Percentiles rank a stretch among this genome's conserved stretches.
These are phyloP conservation scores for Haplographium delicatum DNA, from an alignment of 495 filamentous ascomycete species.

Conservation along the genomic window DNA sequence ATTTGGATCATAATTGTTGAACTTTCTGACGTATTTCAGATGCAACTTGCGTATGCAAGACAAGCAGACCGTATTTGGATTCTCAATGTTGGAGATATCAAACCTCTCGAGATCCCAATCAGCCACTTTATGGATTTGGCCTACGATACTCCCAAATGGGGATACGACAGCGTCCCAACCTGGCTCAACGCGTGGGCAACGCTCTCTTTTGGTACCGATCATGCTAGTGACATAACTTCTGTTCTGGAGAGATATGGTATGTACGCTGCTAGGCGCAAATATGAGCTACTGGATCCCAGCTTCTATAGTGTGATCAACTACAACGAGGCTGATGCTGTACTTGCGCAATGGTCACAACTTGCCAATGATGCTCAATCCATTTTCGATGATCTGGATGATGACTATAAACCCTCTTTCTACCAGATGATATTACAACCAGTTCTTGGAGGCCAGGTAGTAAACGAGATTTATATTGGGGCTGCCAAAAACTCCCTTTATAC, in stretches of 20 bases:
- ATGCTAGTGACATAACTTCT: slow-evolving; percentile 44
- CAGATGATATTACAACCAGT: slow-evolving; percentile 66
- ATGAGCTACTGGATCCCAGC: slow-evolving; percentile 58
- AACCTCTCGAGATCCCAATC: slow-evolving; percentile 64
- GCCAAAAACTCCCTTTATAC: slow-evolving; percentile 60
- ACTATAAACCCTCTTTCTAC: slow-evolving; percentile 55
- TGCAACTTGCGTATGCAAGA: slow-evolving; percentile 56
- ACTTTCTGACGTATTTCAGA: slow-evolving; percentile 31
- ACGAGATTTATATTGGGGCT: slow-evolving; percentile 55
- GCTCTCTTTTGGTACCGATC: slow-evolving; percentile 51
- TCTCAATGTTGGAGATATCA: slow-evolving; percentile 72
- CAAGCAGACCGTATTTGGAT: slow-evolving; percentile 67
- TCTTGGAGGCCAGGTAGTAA: slow-evolving; percentile 54
- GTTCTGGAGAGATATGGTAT: slow-evolving; percentile 58
- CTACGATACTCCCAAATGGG: slow-evolving; percentile 54
- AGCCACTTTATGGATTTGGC: slow-evolving; percentile 62
- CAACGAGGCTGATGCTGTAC: slow-evolving; percentile 60
- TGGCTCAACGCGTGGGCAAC: slow-evolving; percentile 55
- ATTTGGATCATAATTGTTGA: no score
- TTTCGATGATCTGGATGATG: slow-evolving; percentile 45
- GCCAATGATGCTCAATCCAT: slow-evolving; percentile 47
- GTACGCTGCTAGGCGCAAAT: slow-evolving; percentile 60
- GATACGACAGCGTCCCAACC: slow-evolving; percentile 45
- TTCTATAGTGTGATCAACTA: slow-evolving; percentile 66
- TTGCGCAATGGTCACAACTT: slow-evolving; percentile 59